phyloP scores from a whole-genome alignment of 1,284 basidiomycete genomes.

The Ceratobasidium sp. region DNA sequence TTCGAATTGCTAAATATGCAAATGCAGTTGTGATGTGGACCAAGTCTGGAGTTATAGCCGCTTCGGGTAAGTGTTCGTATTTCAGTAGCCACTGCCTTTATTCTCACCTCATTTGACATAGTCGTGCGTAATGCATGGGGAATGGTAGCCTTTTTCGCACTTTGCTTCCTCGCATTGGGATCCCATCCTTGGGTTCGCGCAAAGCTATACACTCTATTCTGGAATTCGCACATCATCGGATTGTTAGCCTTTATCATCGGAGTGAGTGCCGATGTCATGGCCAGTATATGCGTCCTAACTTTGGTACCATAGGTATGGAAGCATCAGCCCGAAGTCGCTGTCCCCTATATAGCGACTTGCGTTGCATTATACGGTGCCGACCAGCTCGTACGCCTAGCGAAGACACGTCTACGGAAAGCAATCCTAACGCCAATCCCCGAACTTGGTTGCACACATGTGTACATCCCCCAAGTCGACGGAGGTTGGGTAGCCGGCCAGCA shows the following conservation, averaged over 20 bases:
- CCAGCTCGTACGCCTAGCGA: conserved; percentile 10
- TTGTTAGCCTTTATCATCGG: conserved; percentile 37
- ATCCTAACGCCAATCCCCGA: conserved; percentile 25
- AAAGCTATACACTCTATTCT: conserved; percentile 42
- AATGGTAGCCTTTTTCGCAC: conserved; percentile 40
- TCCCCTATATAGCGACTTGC: conserved; percentile 28
- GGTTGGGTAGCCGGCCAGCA: conserved; percentile 36
- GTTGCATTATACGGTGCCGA: conserved; percentile 9
- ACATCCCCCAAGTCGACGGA: background rate
- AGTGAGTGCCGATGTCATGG: conserved; percentile 29
- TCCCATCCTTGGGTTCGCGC: conserved; percentile 40
- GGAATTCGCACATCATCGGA: conserved; percentile 43
- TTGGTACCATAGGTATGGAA: conserved; percentile 25
- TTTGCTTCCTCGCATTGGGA: conserved; percentile 39
- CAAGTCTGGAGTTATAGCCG: background rate
- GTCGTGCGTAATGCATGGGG: conserved; percentile 23
- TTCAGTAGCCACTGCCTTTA: background rate
- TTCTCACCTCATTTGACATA: background rate
- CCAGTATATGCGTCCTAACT: background rate
- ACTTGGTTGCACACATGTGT: conserved; percentile 22
- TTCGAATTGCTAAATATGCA: too few species aligned
- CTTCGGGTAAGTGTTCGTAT: background rate
- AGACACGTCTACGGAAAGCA: conserved; percentile 30
- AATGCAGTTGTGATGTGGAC: conserved; percentile 43
- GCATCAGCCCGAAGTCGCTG: conserved; percentile 30